phyloP scores from a whole-genome alignment of 2,329 filamentous ascomycete species.

The Trichophyton benhamiae region DNA sequence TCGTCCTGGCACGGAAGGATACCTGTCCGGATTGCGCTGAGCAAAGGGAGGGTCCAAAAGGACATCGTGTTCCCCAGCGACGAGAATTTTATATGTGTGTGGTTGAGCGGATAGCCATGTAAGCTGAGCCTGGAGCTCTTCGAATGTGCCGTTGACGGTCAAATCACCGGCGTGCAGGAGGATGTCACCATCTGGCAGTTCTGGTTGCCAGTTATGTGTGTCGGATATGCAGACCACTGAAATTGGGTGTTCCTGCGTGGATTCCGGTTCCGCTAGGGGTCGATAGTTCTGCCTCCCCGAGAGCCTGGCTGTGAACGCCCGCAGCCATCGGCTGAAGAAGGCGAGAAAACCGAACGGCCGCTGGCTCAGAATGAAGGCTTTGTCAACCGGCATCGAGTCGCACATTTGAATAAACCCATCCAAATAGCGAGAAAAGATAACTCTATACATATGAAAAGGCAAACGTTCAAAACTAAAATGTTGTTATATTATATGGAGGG shows the following conservation, averaged over 20 bases:
- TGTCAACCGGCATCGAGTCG: conserved; percentile 4
- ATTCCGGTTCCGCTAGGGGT: not conserved
- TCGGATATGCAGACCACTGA: conserved; percentile 29
- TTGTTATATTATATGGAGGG: not conserved
- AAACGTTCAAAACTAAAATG: not conserved
- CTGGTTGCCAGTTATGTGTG: conserved; percentile 31
- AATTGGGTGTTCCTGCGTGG: not conserved
- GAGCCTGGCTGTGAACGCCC: not conserved
- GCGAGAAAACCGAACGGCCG: not conserved
- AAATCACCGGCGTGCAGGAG: conserved; percentile 41
- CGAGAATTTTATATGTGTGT: conserved; percentile 34
- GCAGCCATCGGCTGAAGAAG: conserved; percentile 3
- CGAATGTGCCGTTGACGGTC: conserved; percentile 34
- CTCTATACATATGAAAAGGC: conserved; percentile 1
- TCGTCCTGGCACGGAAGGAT: conserved; percentile 3
- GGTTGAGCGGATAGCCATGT: conserved; percentile 33
- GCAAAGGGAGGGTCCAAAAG: conserved; percentile 15
- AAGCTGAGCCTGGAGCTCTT: conserved; percentile 30
- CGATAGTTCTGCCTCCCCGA: not conserved
- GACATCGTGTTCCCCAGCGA: conserved; percentile 39
- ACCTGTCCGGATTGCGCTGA: conserved; percentile 9
- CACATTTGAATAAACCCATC: conserved; percentile 2
- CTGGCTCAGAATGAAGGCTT: not conserved
- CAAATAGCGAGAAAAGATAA: not conserved
- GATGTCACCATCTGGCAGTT: conserved; percentile 33